A percentile compares a stretch with the other conserved stretches of the same genome.
Conservation (phyloP, 2,329 filamentous ascomycete genomes). For the Fusarium sp. region DNA sequence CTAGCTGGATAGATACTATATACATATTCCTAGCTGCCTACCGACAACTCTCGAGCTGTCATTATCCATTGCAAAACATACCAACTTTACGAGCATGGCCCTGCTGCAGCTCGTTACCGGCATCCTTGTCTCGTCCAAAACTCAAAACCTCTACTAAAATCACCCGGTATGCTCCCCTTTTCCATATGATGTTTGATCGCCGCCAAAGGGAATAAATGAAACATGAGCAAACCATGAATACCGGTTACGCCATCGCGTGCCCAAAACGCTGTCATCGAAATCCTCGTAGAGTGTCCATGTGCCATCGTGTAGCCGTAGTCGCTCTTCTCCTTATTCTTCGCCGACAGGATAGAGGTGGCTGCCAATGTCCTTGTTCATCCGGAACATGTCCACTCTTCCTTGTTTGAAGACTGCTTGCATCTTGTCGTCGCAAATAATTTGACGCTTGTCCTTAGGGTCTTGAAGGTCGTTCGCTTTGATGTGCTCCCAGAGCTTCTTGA, state of each 20-base stretch:
- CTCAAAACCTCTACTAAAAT: slow-evolving; percentile 26
- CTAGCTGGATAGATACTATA: slow-evolving; percentile 6
- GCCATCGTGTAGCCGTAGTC: slow-evolving; percentile 2
- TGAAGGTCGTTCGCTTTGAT: slow-evolving; percentile 91
- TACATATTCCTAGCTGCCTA: not conserved
- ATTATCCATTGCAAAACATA: not conserved
- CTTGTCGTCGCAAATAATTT: slow-evolving; percentile 91
- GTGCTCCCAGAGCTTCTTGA: slow-evolving; percentile 96
- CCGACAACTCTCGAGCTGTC: not conserved
- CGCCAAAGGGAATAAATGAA: slow-evolving; percentile 43
- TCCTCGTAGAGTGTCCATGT: slow-evolving; percentile 20
- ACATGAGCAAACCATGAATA: slow-evolving; percentile 46
- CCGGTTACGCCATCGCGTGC: slow-evolving; percentile 48
- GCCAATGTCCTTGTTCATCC: slow-evolving; percentile 97
- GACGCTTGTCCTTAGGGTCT: slow-evolving; percentile 90
- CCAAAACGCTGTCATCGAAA: slow-evolving; percentile 46
- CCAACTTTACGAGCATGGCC: slow-evolving; percentile 3
- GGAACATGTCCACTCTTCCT: slow-evolving; percentile 96
- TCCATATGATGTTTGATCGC: slow-evolving; percentile 43
- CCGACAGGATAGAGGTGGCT: slow-evolving; percentile 90
- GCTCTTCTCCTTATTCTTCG: slow-evolving; percentile 52
- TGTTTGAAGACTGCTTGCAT: slow-evolving; percentile 94
- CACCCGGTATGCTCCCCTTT: slow-evolving; percentile 36
- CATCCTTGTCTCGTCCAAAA: not conserved
- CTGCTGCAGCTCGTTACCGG: slow-evolving; percentile 2